These are phyloP conservation scores for Geotrichum bryndzae DNA, from an alignment of 1,139 yeast species.

Conservation along the genomic window DNA sequence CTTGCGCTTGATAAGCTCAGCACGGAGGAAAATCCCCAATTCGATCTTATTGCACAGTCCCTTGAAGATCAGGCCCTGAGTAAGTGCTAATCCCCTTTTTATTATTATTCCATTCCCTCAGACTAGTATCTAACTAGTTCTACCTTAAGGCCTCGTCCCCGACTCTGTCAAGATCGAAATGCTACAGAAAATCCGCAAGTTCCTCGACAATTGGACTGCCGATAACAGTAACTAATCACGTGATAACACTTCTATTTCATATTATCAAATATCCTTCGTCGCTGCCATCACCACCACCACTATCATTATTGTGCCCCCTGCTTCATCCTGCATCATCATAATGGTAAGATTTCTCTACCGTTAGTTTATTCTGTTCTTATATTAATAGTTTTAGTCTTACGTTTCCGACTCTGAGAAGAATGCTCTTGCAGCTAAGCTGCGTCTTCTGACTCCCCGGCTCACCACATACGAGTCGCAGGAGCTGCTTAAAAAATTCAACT, in stretches of 20 bases:
- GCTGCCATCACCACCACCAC: neutral
- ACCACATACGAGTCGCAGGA: constrained; percentile 45
- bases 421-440: neutral
- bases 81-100: constrained; percentile 26
- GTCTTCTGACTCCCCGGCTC: neutral
- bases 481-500: constrained; percentile 63
- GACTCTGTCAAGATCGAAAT: constrained; percentile 55
- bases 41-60: constrained; percentile 47
- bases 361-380: neutral
- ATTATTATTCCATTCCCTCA: neutral
- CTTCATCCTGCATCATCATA: neutral
- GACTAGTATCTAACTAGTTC: neutral
- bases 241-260: neutral
- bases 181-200: constrained; percentile 51
- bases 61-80: constrained; percentile 63
- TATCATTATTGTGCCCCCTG: neutral
- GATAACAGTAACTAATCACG: neutral
- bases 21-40: constrained; percentile 42
- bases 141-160: constrained; percentile 50
- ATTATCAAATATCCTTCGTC: neutral
- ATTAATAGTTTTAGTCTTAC: neutral
- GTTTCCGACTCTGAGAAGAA: neutral
- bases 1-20: constrained; percentile 47
- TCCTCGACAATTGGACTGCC: constrained; percentile 43
- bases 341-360: neutral